Conservation (phyloP, 805 yeast species). For the Kodamaea fukazawae region DNA sequence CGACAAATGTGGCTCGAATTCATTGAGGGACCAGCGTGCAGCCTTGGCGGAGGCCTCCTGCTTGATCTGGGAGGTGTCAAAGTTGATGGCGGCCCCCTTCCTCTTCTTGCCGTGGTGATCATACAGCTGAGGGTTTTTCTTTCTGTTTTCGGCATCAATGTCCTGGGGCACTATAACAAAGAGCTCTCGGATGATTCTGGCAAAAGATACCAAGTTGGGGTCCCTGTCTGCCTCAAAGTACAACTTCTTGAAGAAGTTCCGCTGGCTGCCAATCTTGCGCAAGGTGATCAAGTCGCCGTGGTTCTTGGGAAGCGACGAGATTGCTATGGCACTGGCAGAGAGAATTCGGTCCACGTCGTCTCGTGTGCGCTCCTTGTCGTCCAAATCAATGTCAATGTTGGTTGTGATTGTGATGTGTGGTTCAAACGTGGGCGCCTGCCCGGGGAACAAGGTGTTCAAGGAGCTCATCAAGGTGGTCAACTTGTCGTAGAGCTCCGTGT, state of each 20-base stretch:
- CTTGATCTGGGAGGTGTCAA: slow-evolving; percentile 29
- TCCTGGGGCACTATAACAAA: slow-evolving; percentile 47
- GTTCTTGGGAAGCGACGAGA: slow-evolving; percentile 37
- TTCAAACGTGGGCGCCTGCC: slow-evolving; percentile 59
- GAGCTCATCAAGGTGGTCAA: slow-evolving; percentile 60
- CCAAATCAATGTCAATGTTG: slow-evolving; percentile 46
- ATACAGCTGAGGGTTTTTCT: slow-evolving; percentile 38
- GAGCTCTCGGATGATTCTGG: slow-evolving; percentile 55
- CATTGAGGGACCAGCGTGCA: slow-evolving; percentile 51
- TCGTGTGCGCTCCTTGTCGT: slow-evolving; percentile 34
- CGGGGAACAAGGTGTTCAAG: slow-evolving; percentile 67
- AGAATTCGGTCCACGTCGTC: slow-evolving; percentile 60
- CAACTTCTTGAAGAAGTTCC: slow-evolving; percentile 51
- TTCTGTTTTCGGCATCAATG: slow-evolving; percentile 34
- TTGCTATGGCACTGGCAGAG: slow-evolving; percentile 57
- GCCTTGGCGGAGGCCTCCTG: slow-evolving; percentile 49
- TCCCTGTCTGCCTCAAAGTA: slow-evolving; percentile 46
- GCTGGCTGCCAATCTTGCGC: slow-evolving; percentile 45
- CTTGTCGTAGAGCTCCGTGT: slow-evolving; percentile 53
- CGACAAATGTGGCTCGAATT: slow-evolving; percentile 72
- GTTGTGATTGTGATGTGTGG: slow-evolving; percentile 79
- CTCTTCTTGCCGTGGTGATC: slow-evolving; percentile 29
- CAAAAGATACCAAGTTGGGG: slow-evolving; percentile 50
- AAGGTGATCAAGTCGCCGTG: slow-evolving; percentile 41
- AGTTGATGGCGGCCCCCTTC: slow-evolving; percentile 19